Evolutionary conservation across 2,329 filamentous ascomycete genomes (phyloP), one percentile per base, ranked within the genome.

Genomic region (Pyricularia grisea): DNA sequence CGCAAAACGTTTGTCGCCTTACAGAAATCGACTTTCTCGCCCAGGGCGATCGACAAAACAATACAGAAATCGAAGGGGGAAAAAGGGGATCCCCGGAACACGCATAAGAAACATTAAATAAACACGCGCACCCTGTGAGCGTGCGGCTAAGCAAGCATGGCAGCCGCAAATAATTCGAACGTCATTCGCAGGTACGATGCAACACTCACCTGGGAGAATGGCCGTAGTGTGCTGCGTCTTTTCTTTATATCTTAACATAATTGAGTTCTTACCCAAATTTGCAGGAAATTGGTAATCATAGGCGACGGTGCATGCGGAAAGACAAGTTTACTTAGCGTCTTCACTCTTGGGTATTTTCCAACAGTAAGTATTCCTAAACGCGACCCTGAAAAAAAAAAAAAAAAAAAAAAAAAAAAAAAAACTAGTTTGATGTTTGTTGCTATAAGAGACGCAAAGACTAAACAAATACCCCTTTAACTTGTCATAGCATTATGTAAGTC

Each of bases 271-370:
- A n/a, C 20, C 23, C 14, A 9, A 63, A 63, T n/a, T 23, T n/a
- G 23, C 77, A 97, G 94, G 84, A 97, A 97, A 83, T 85, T 97
- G 77, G 94, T 97, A 76, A 97, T 97, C 74, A 97, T 97, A 76
- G 94, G 94, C 71, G 94, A 97, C 68, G 95, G 95, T 83, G 95
- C 95, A 74, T 99, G 95, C 81, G 95, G 95, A 76, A 99, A 99
- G 85, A 99, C 95, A 68, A 97, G 93, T 88, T 83, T 99, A 75
- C 84, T 99, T 73, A 97, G 94, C 78, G 95, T 99, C 74, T 99
- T 99, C 81, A 99, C 95, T 50, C 85, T 99, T 68, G 95, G 95
- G 70, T 98, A 97, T 81, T 99, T 98, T 76, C 95, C 95, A 75
- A 97, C 93, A 77, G 94, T 97, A 84, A 83, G 93, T 87, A 42